phyloP scores from a whole-genome alignment of 805 yeast species.

The Maudiozyma serrabonitensis region DNA sequence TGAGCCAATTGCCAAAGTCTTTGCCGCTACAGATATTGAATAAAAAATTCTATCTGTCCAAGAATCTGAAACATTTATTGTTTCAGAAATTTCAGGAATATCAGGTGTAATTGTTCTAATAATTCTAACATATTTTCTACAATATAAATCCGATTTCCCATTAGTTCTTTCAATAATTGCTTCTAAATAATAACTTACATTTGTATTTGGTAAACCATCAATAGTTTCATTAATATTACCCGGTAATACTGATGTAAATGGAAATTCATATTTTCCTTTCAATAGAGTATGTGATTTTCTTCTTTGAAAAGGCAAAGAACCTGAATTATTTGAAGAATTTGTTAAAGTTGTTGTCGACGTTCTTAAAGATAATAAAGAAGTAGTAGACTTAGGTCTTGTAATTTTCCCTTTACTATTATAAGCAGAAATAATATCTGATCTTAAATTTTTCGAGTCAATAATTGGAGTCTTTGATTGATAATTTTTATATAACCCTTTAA shows the following conservation, averaged over 20 bases:
- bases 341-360: constrained; percentile 7
- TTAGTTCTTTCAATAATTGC: constrained; percentile 80
- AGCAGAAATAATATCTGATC: background rate
- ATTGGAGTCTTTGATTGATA: constrained; percentile 13
- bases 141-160: constrained; percentile 51
- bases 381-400: constrained; percentile 7
- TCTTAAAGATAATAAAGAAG: constrained; percentile 27
- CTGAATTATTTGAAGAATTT: background rate
- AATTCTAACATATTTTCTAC: constrained; percentile 67
- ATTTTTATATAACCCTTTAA: constrained; percentile 23
- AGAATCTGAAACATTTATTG: constrained; percentile 86
- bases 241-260: constrained; percentile 76
- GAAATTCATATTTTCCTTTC: constrained; percentile 82
- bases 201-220: constrained; percentile 79
- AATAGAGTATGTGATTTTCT: constrained; percentile 35
- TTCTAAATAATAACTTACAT: constrained; percentile 60
- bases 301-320: constrained; percentile 3
- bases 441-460: constrained; percentile 9
- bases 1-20: constrained; percentile 87
- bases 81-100: constrained; percentile 77
- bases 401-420: background rate
- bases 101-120: constrained; percentile 84
- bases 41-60: constrained; percentile 95
- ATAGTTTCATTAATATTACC: constrained; percentile 81
- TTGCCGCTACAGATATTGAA: constrained; percentile 72